A percentile compares a stretch with the other conserved stretches of the same genome.
phyloP scores from a whole-genome alignment of 345 rosid species.

The Ceriops tagal region DNA sequence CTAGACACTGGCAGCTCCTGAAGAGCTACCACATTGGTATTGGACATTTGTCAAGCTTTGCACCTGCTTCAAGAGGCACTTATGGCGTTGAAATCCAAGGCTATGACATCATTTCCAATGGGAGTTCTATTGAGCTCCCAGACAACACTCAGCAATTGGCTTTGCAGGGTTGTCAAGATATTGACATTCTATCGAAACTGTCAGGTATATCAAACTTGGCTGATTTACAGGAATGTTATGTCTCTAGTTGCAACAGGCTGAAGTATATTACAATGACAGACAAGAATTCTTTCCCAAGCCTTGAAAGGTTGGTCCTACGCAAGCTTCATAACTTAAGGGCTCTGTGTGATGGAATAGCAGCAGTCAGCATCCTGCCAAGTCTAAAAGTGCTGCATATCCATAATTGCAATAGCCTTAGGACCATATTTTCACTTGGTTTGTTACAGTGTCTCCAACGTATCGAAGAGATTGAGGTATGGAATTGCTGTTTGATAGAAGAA shows the following conservation, averaged over 20 bases:
- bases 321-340: slow-evolving; percentile 1
- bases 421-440: background rate
- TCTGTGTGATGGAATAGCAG: background rate
- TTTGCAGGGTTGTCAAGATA: slow-evolving; percentile 17
- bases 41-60: slow-evolving; percentile 1
- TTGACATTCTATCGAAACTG: slow-evolving; percentile 13
- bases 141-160: slow-evolving; percentile 16
- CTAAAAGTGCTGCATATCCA: slow-evolving; percentile 7
- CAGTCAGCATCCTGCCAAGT: background rate
- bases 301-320: background rate
- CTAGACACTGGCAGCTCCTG: slow-evolving; percentile 12
- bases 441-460: slow-evolving; percentile 9
- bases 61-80: background rate
- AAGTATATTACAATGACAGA: background rate
- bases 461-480: slow-evolving; percentile 12
- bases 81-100: slow-evolving; percentile 9
- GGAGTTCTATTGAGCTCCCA: slow-evolving; percentile 5
- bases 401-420: slow-evolving; percentile 6
- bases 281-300: background rate
- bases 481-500: slow-evolving; percentile 1
- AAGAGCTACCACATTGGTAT: slow-evolving; percentile 10
- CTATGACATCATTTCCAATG: background rate
- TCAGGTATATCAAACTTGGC: slow-evolving; percentile 1
- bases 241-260: slow-evolving; percentile 8
- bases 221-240: slow-evolving; percentile 8